Conservation (phyloP, 345 rosid species). For the Anacardium occidentale region DNA sequence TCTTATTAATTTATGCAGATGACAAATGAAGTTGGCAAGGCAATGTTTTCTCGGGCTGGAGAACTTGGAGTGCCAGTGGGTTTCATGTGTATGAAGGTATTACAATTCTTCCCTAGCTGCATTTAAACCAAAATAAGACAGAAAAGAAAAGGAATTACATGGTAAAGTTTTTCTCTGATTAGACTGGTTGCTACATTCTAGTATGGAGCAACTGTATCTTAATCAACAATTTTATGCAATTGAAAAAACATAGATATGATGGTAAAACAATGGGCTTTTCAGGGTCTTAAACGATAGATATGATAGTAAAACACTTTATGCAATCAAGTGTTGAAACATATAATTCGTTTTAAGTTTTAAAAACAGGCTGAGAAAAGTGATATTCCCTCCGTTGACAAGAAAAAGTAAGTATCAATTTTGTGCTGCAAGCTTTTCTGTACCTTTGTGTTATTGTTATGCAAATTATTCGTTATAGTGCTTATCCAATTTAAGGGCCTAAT, state of each 20-base stretch:
- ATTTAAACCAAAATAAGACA: background rate
- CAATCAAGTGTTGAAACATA: too few species aligned
- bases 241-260: background rate
- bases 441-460: too few species aligned
- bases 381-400: slow-evolving; percentile 81
- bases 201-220: background rate
- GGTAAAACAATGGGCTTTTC: too few species aligned
- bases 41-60: slow-evolving; percentile 84
- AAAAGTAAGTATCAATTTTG: slow-evolving; percentile 47
- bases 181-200: too few species aligned
- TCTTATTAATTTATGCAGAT: slow-evolving; percentile 44
- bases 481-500: background rate
- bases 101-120: background rate
- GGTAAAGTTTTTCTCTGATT: background rate
- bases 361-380: slow-evolving; percentile 76
- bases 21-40: slow-evolving; percentile 85
- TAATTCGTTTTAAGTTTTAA: too few species aligned
- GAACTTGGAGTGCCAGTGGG: slow-evolving; percentile 89
- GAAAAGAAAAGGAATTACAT: background rate
- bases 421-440: background rate
- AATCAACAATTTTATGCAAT: background rate
- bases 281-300: too few species aligned
- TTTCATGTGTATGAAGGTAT: slow-evolving; percentile 95
- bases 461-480: background rate
- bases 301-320: too few species aligned